Conservation (phyloP, 2,329 filamentous ascomycete genomes). For the Monosporascus sp. region DNA sequence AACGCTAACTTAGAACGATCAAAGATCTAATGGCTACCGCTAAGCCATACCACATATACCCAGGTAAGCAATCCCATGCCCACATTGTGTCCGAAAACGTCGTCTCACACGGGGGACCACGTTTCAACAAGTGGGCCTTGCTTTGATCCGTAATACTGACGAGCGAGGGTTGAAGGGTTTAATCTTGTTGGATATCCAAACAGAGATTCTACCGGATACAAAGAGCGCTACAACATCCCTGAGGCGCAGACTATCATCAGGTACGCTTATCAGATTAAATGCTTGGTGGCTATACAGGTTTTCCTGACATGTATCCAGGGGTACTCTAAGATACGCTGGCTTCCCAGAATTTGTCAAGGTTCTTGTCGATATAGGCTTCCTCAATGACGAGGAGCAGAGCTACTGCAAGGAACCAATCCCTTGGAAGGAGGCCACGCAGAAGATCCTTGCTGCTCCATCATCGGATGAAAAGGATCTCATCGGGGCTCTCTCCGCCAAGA, state of each 20-base stretch:
- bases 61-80: slow-evolving; percentile 38
- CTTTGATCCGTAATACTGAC: background rate
- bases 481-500: slow-evolving; percentile 69
- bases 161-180: slow-evolving; percentile 35
- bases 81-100: background rate
- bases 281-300: background rate
- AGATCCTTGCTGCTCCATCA: slow-evolving; percentile 66
- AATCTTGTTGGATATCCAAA: slow-evolving; percentile 92
- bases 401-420: slow-evolving; percentile 61
- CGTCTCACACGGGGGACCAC: background rate
- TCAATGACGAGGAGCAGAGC: slow-evolving; percentile 62
- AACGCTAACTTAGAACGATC: slow-evolving; percentile 4
- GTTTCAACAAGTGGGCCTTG: background rate
- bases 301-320: slow-evolving; percentile 25
- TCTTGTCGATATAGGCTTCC: slow-evolving; percentile 85
- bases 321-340: slow-evolving; percentile 79
- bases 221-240: slow-evolving; percentile 75
- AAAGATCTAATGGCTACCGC: slow-evolving; percentile 78
- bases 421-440: slow-evolving; percentile 82
- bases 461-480: slow-evolving; percentile 63
- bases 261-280: background rate
- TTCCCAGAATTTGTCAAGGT: slow-evolving; percentile 88
- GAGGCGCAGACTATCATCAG: slow-evolving; percentile 84
- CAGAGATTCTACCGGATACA: slow-evolving; percentile 82
- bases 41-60: slow-evolving; percentile 88